Percentiles rank a stretch among this genome's conserved stretches.
Conservation (phyloP, 176 grass and related monocot species). For the Musa itinerans region DNA sequence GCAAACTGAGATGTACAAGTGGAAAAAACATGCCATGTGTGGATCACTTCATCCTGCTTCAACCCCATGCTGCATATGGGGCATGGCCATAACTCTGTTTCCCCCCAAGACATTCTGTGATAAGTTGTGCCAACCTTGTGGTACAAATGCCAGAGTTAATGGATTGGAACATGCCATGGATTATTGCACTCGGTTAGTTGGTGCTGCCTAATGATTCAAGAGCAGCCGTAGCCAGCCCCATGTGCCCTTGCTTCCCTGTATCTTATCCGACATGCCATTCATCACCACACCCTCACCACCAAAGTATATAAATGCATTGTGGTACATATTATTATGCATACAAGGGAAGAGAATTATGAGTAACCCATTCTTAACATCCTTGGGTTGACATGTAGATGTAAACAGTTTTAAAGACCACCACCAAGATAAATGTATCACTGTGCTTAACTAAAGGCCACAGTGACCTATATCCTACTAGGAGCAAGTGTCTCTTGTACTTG, state of each 20-base stretch:
- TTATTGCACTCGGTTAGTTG: conserved; percentile 1
- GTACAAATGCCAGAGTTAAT: conserved; percentile 3
- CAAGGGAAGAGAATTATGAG: neutral
- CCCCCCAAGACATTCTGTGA: too few species aligned
- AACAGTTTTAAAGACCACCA: too few species aligned
- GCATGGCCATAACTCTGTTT: too few species aligned
- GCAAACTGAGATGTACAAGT: too few species aligned
- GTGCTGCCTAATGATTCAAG: neutral
- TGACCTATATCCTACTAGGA: neutral
- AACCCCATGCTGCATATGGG: too few species aligned
- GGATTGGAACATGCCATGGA: conserved; percentile 7
- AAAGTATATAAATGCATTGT: too few species aligned
- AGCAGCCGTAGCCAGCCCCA: conserved; percentile 11
- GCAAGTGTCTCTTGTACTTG: neutral
- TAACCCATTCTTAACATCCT: too few species aligned
- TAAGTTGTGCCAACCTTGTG: neutral
- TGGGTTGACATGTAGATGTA: too few species aligned
- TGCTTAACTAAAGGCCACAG: neutral
- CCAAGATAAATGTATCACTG: neutral
- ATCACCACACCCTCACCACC: conserved; percentile 3
- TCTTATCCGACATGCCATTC: conserved; percentile 14
- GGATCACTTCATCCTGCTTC: too few species aligned
- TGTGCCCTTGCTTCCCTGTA: conserved; percentile 29
- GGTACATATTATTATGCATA: too few species aligned
- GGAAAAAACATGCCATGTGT: too few species aligned